Conservation (phyloP, 495 filamentous ascomycete genomes). For the Penicillium antarcticum region DNA sequence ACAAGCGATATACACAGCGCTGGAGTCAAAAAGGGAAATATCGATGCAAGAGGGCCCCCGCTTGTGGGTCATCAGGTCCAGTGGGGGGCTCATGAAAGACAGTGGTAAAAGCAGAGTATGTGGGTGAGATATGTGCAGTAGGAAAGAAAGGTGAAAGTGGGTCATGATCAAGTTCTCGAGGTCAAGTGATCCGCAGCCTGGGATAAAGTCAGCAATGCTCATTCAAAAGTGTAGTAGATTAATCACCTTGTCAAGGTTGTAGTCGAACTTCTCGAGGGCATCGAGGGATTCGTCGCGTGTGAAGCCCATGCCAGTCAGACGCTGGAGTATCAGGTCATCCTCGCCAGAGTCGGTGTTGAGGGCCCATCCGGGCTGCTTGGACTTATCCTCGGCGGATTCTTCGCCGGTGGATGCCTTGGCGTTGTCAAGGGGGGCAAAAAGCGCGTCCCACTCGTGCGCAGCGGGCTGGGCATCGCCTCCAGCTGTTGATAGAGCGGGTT, state of each 20-base stretch:
- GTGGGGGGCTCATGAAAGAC: conserved; percentile 4
- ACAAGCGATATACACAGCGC: conserved; percentile 22
- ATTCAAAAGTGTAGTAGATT: conserved; percentile 1
- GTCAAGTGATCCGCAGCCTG: conserved; percentile 44
- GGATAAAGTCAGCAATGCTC: conserved; percentile 1
- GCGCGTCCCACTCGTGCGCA: conserved; percentile 87
- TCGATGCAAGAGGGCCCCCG: conserved; percentile 13
- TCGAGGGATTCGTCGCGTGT: conserved; percentile 70
- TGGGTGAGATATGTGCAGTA: conserved; percentile 25
- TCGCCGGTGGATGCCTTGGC: conserved; percentile 39
- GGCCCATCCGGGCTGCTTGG: conserved; percentile 58
- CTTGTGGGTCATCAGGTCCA: conserved; percentile 4
- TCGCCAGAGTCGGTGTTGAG: conserved; percentile 72
- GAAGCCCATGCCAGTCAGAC: conserved; percentile 90
- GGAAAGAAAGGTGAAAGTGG: conserved; percentile 1
- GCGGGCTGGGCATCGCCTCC: conserved; percentile 28
- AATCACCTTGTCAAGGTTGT: conserved; percentile 90
- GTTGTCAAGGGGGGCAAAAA: conserved; percentile 77
- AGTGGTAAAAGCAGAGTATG: conserved; percentile 21
- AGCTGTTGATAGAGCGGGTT: conserved; percentile 21
- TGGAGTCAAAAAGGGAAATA: conserved; percentile 11
- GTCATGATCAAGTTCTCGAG: conserved; percentile 28
- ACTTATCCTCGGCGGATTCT: conserved; percentile 18
- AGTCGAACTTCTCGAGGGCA: conserved; percentile 91
- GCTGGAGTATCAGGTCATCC: conserved; percentile 89